Percentiles rank a stretch among this genome's conserved stretches.
These are phyloP conservation scores for Leishmania tarentolae DNA, from an alignment of 208 protist genomes.

Conservation along the genomic window DNA sequence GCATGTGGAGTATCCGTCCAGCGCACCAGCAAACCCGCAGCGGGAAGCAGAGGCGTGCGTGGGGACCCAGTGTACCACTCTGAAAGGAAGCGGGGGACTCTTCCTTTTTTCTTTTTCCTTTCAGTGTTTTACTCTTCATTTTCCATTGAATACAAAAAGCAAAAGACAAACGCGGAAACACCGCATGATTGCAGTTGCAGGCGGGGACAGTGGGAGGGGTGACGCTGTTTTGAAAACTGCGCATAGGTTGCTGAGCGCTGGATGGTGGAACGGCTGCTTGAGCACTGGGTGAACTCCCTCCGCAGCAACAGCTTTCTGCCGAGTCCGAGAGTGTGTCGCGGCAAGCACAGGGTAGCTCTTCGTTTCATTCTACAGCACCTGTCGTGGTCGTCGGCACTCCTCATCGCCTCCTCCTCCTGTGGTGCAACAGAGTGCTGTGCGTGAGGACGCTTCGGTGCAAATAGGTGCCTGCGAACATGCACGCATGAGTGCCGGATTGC, in stretches of 20 bases:
- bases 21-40: background rate
- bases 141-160: background rate
- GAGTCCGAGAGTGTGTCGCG: background rate
- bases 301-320: background rate
- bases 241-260: background rate
- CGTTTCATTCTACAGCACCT: background rate
- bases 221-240: background rate
- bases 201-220: background rate
- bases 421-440: background rate
- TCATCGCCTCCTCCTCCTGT: background rate
- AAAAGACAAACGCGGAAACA: background rate
- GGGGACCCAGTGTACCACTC: background rate
- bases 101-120: background rate
- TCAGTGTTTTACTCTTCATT: background rate
- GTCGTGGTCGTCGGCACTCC: background rate
- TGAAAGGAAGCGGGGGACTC: background rate
- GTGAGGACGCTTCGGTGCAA: background rate
- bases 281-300: background rate
- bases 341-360: background rate
- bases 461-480: background rate
- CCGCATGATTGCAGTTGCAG: background rate
- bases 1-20: background rate
- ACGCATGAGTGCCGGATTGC: background rate
- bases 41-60: background rate
- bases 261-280: background rate